These are phyloP conservation scores for Spiromastix sp. DNA, from an alignment of 2,329 filamentous ascomycete genomes.

Conservation along the genomic window DNA sequence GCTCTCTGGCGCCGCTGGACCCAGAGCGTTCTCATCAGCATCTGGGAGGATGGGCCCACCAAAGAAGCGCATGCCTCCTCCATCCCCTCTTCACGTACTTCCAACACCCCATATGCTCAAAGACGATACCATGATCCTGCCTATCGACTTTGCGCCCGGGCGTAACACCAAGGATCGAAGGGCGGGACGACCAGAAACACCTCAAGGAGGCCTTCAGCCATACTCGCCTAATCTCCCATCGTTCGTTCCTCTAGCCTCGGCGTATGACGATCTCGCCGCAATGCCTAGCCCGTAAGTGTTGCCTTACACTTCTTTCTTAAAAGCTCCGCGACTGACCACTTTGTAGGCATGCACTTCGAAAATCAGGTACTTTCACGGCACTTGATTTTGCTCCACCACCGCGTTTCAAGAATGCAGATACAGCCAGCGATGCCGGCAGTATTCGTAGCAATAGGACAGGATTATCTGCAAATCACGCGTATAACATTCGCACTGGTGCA, in stretches of 20 bases:
- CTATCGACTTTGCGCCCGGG: slow-evolving; percentile 82
- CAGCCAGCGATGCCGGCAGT: slow-evolving; percentile 36
- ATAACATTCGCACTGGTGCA: slow-evolving; percentile 69
- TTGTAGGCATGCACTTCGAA: slow-evolving; percentile 36
- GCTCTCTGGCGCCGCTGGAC: slow-evolving; percentile 30
- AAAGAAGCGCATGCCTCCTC: slow-evolving; percentile 59
- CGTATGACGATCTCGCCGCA: slow-evolving; percentile 75
- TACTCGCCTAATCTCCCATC: slow-evolving; percentile 65
- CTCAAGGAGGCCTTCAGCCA: slow-evolving; percentile 48
- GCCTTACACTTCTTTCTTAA: not conserved
- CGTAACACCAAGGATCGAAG: slow-evolving; percentile 54
- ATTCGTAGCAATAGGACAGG: slow-evolving; percentile 64
- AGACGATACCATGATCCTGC: slow-evolving; percentile 67
- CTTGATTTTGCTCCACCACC: slow-evolving; percentile 41
- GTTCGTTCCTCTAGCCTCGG: slow-evolving; percentile 67
- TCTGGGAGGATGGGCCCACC: slow-evolving; percentile 39
- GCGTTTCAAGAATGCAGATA: slow-evolving; percentile 34
- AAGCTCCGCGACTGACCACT: not conserved
- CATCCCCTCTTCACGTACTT: slow-evolving; percentile 60
- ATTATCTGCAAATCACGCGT: slow-evolving; percentile 58
- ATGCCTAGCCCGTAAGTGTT: slow-evolving; percentile 82
- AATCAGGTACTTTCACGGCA: slow-evolving; percentile 38
- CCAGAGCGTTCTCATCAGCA: slow-evolving; percentile 56
- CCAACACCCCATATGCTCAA: slow-evolving; percentile 77
- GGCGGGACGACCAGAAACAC: slow-evolving; percentile 56